Base-by-base conservation (phyloP, 352 stramenopile genomes). In the Aphanomyces invadans region DNA sequence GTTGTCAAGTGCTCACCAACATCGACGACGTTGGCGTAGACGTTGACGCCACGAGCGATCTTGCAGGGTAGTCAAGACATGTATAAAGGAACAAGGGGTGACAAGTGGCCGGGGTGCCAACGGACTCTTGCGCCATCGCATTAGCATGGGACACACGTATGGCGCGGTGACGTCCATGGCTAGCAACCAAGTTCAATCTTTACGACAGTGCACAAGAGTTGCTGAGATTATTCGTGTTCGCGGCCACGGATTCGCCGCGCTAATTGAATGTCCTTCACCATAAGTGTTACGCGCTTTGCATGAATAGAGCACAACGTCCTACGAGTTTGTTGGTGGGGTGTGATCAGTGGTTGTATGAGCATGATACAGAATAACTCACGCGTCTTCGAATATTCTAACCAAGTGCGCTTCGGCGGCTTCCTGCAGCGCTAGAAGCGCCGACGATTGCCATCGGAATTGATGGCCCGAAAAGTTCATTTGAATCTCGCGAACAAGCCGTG, bases 301-400 rank as follows among this genome's bases (percentile, higher is more conserved):
- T 98, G 92, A 62, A 98, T 97, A 25, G 92, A 88, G 75, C 93
- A 98, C 65, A 98, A 80, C 80, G 98, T 98, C 66, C 90, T 97
- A 71, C 90, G 81, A 29, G 49, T 39, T 23, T 38, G 29, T 57
- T n/a, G n/a, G 3, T 33, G 49, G n/a, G n/a, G n/a, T n/a, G n/a
- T n/a, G n/a, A n/a, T n/a, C n/a, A n/a, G n/a, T n/a, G n/a, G n/a
- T n/a, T n/a, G n/a, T n/a, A n/a, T n/a, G n/a, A n/a, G n/a, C n/a
- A n/a, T n/a, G n/a, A n/a, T n/a, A n/a, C n/a, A n/a, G 23, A 10
- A 3, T 46, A 4, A 86, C 82, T 70, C 90, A 93, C 83, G 86
- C 83, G 70, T 95, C 86, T 77, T 99, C 95, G 77, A 99, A 98
- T 57, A 98, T 79, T 52, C 84, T 82, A 32, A 98, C 89, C 31